Base-by-base conservation (phyloP, 2,329 filamentous ascomycete genomes). In the Hymenotorrendiella dingleyae region DNA sequence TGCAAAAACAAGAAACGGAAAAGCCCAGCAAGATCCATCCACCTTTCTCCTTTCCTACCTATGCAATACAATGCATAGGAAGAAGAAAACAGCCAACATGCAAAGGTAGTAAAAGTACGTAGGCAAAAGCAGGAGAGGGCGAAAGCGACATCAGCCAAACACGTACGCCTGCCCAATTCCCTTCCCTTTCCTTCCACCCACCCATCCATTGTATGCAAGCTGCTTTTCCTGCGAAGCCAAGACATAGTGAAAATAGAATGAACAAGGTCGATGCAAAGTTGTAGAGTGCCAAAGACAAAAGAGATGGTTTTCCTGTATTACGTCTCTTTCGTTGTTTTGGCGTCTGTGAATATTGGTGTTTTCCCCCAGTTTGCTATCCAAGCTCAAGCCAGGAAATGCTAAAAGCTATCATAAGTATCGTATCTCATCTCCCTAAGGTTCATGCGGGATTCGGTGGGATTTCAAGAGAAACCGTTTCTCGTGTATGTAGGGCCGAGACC, bases 391-490 rank as follows among this genome's bases (percentile, higher is more conserved):
- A 46, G 46, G 26, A 47, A 46, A 52, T 50, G 45, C 48, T 43
- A 45, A 50, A 50, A 54, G 48, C 46, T 53, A 43, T 49, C 27
- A 37, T 42, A 10, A 40, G 28, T 42, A 36, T 48, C 22, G 23
- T 43, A 4, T 34, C 27, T 52, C 48, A 30, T 40, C 30, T 42
- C 41, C 33, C 28, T 44, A 10, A 24, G 30, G 8, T 36, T 29
- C 32, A 42, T 43, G 38, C 46, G 39, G 37, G 21, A 40, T 22
- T 12, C 27, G 11, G 17, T 29, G 29, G n/a, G n/a, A n/a, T n/a
- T 44, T 59, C 48, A 62, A 43, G 60, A 54, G 45, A 56, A 59
- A 20, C 54, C 55, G 36, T 57, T 59, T 33, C 56, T 59, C 32
- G 49, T 48, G 35, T 58, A 59, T 11, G 58, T 61, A 16, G 58